These are phyloP conservation scores for Immersiporthe knoxdaviesiana DNA, from an alignment of 2,329 filamentous ascomycete species.

Conservation along the genomic window DNA sequence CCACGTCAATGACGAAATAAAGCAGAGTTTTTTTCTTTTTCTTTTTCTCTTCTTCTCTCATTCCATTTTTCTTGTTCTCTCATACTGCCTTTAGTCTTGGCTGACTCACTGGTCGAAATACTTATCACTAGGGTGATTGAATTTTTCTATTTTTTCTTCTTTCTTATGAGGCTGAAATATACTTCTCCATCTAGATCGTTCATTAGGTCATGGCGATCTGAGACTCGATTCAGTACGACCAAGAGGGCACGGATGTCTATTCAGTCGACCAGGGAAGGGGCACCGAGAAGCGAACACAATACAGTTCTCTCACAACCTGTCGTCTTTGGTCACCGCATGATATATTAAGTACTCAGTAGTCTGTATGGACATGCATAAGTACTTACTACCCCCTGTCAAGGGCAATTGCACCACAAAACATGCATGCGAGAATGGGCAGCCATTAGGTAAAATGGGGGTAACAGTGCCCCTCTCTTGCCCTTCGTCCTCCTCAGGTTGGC, in stretches of 20 bases:
- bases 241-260: neutral
- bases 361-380: no score
- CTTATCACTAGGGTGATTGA: neutral
- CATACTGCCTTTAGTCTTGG: neutral
- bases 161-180: neutral
- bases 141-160: neutral
- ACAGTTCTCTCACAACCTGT: neutral
- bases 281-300: neutral
- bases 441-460: conserved; percentile 20
- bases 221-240: neutral
- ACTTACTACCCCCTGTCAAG: no score
- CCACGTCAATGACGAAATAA: conserved; percentile 8
- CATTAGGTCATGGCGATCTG: neutral
- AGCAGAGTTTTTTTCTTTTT: conserved; percentile 1
- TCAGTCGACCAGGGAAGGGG: neutral
- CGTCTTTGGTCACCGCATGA: neutral
- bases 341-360: no score
- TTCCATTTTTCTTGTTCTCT: no score
- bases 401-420: neutral
- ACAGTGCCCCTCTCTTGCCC: neutral
- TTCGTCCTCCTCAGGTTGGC: no score
- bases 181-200: neutral
- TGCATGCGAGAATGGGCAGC: neutral
- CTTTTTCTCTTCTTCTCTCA: neutral
- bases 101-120: neutral